Conservation (phyloP, 495 filamentous ascomycete genomes). For the Xylaria castorea region DNA sequence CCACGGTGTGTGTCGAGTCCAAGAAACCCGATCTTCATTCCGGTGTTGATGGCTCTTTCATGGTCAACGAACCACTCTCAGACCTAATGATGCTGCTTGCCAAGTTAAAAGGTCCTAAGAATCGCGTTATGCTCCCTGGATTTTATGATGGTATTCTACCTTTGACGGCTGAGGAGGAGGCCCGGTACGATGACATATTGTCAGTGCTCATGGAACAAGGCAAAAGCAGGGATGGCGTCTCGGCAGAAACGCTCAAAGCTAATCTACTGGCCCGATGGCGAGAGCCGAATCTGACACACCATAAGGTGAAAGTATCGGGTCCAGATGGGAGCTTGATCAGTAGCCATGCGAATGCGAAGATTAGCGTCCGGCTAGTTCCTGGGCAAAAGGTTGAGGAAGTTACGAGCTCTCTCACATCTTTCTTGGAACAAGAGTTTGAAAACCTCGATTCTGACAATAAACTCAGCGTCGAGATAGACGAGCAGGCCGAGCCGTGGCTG, state of each 20-base stretch:
- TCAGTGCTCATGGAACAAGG: constrained; percentile 72
- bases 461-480: constrained; percentile 82
- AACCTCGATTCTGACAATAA: constrained; percentile 78
- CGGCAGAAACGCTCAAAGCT: constrained; percentile 70
- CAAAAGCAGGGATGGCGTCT: constrained; percentile 62
- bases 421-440: constrained; percentile 73
- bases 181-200: constrained; percentile 84
- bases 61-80: constrained; percentile 88
- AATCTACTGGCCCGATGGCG: constrained; percentile 93
- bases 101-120: constrained; percentile 74
- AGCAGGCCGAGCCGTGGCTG: constrained; percentile 94
- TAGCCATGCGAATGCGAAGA: constrained; percentile 78
- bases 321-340: constrained; percentile 89
- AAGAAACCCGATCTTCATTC: constrained; percentile 90
- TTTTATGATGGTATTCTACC: constrained; percentile 86
- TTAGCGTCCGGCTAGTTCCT: constrained; percentile 92
- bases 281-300: constrained; percentile 92
- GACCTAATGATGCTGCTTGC: constrained; percentile 84
- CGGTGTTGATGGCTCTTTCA: constrained; percentile 88
- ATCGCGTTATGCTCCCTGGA: constrained; percentile 67
- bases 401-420: constrained; percentile 67
- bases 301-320: constrained; percentile 88
- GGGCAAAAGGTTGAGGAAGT: constrained; percentile 85
- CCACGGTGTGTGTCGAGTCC: constrained; percentile 84
- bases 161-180: constrained; percentile 75